Percentiles rank a stretch among this genome's conserved stretches.
Conservation (phyloP, 164 flowering plant genomes). For the Umbilicus rupestris region DNA sequence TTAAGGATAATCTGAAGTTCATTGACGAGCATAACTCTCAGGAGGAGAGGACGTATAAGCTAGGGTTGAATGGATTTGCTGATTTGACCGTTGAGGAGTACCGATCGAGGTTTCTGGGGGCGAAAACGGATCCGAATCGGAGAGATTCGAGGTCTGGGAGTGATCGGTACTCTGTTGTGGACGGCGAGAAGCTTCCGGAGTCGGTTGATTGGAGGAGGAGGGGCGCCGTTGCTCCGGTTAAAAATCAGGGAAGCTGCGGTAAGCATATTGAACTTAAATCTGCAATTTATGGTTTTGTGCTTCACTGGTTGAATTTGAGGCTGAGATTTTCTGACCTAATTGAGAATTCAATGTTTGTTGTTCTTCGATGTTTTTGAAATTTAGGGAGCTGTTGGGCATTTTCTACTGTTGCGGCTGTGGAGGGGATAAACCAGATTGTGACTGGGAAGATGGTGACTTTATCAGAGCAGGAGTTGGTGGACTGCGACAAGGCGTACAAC, state of each 20-base stretch:
- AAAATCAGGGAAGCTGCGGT: constrained; percentile 46
- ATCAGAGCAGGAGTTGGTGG: constrained; percentile 44
- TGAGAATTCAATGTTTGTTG: background rate
- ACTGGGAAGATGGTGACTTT: constrained; percentile 32
- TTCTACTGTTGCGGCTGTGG: constrained; percentile 38
- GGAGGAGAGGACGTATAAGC: constrained; percentile 16
- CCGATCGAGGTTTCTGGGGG: constrained; percentile 23
- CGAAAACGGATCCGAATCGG: constrained; percentile 12
- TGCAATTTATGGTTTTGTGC: background rate
- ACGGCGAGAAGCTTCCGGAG: constrained; percentile 29
- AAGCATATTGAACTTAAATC: background rate
- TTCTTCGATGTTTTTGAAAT: background rate
- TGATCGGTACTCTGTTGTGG: constrained; percentile 19
- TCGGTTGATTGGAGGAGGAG: constrained; percentile 32
- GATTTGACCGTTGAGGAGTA: constrained; percentile 38
- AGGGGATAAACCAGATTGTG: constrained; percentile 40
- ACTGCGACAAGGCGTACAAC: constrained; percentile 29
- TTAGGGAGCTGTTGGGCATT: constrained; percentile 53
- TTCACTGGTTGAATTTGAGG: background rate
- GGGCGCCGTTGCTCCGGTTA: constrained; percentile 35
- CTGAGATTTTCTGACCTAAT: too few species aligned
- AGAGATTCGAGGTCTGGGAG: constrained; percentile 13
- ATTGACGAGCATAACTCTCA: constrained; percentile 30
- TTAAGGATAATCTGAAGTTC: constrained; percentile 37
- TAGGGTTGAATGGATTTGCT: constrained; percentile 35